Percentiles rank a stretch among this genome's conserved stretches.
phyloP scores from a whole-genome alignment of 257 asterid species.

The Gentiana macrophylla region DNA sequence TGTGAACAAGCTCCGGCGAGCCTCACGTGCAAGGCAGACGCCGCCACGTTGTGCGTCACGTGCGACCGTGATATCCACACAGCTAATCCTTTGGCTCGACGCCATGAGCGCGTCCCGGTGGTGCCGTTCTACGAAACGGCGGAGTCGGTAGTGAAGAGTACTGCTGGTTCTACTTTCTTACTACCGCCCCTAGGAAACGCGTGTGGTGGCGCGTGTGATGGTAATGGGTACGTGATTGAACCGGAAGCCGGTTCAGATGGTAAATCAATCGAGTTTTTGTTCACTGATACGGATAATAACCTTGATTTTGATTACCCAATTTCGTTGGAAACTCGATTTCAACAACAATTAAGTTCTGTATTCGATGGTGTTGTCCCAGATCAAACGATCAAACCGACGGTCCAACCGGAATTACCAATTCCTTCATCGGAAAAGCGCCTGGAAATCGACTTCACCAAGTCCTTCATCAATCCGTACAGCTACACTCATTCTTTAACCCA shows the following conservation, averaged over 20 bases:
- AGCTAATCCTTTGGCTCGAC: conserved; percentile 59
- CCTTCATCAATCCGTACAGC: conserved; percentile 46
- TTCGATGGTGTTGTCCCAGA: conserved; percentile 78
- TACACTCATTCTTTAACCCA: conserved; percentile 52
- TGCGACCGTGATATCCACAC: conserved; percentile 80
- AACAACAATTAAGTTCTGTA: conserved; percentile 12
- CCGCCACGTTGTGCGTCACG: conserved; percentile 63
- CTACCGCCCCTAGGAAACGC: conserved; percentile 10
- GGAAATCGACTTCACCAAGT: conserved; percentile 54
- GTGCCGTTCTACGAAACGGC: conserved; percentile 63
- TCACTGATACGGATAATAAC: conserved; percentile 46
- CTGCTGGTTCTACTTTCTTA: conserved; percentile 22
- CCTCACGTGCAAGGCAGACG: conserved; percentile 68
- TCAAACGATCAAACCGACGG: conserved; percentile 29
- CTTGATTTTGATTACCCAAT: conserved; percentile 55
- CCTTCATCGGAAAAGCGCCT: conserved; percentile 38
- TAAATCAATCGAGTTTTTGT: conserved; percentile 44
- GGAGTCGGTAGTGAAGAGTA: conserved; percentile 40
- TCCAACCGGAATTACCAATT: conserved; percentile 12
- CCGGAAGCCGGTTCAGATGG: conserved; percentile 37
- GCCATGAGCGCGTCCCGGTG: conserved; percentile 59
- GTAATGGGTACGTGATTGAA: conserved; percentile 7
- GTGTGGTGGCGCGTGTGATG: conserved; percentile 8
- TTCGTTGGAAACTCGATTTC: conserved; percentile 20
- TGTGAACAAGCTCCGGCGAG: conserved; percentile 72